phyloP scores from a whole-genome alignment of 306 rosid species.

The Amphicarpaea edgeworthii region DNA sequence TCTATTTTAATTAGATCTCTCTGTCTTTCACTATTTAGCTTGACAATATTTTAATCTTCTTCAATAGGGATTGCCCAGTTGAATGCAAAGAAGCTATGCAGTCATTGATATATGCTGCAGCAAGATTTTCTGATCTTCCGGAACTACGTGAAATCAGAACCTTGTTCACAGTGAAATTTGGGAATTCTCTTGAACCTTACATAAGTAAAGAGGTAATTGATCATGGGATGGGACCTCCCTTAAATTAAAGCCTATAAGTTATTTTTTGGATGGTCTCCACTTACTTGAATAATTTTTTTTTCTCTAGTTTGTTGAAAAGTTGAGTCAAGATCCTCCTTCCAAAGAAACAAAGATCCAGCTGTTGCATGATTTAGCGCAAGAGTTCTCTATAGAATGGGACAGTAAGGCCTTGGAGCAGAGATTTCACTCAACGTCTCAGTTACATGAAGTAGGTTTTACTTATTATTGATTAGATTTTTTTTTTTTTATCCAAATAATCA shows the following conservation, averaged over 20 bases:
- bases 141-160: conserved; percentile 82
- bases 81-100: conserved; percentile 82
- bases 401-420: conserved; percentile 70
- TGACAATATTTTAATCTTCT: conserved; percentile 5
- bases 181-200: conserved; percentile 59
- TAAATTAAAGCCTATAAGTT: neutral
- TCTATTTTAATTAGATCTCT: neutral
- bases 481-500: conserved; percentile 1
- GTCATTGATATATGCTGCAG: conserved; percentile 84
- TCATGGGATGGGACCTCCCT: neutral
- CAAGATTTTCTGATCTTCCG: conserved; percentile 85
- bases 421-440: conserved; percentile 47
- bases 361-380: conserved; percentile 68
- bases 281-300: conserved; percentile 42
- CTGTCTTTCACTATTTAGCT: neutral
- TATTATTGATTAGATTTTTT: neutral
- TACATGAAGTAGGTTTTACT: conserved; percentile 50
- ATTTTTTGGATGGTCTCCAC: neutral
- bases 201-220: conserved; percentile 75
- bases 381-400: conserved; percentile 71
- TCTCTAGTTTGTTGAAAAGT: conserved; percentile 66
- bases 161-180: conserved; percentile 61
- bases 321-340: conserved; percentile 55
- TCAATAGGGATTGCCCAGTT: conserved; percentile 69
- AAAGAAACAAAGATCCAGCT: conserved; percentile 79